Evolutionary conservation across 345 rosid genomes (phyloP), one percentile per base, ranked within the genome.

Genomic region (Ceriops zippeliana): DNA sequence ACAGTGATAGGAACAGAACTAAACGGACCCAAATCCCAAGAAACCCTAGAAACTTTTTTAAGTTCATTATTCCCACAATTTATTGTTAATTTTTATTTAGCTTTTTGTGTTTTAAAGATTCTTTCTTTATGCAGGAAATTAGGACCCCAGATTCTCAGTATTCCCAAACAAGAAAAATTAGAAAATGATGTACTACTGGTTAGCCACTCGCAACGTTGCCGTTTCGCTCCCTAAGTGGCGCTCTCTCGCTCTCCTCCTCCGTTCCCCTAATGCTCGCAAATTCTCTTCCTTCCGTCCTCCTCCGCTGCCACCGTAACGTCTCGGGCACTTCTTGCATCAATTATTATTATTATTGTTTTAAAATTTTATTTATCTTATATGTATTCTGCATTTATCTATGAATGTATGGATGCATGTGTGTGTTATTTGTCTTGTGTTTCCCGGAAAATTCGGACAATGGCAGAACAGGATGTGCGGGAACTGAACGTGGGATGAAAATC

Each of bases 161-260:
- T 42, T 2, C 49, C 49, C 15, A 2, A 13, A 42, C 49, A 42
- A 42, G 49, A 13, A 42, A 42, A 4, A 0, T 42, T 13, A 2
- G 15, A 5, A 4, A 8, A 9, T 93, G 97, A 42, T 42, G 19
- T 3, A 42, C 49, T 86, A 80, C 80, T 75, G 92, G 95, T 63
- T 89, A 20, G 86, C 92, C 15, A 81, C 83, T 6, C 76, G 96
- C 72, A 84, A 75, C 78, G 93, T 75, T 56, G 86, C 80, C 83
- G 83, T 83, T 76, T 77, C 96, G 10, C 51, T 86, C 34, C 89
- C 93, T 5, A 82, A 70, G 80, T 88, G 85, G 84, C 90, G 89
- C 24, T 80, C 86, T 34, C 77, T 87, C 75, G 72, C 89, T 57
- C 71, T 78, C 71, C 77, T 84, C 71, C 76, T 84, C 52, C 83